These are phyloP conservation scores for Aeschynomene evenia DNA, from an alignment of 306 rosid genomes.

Conservation along the genomic window DNA sequence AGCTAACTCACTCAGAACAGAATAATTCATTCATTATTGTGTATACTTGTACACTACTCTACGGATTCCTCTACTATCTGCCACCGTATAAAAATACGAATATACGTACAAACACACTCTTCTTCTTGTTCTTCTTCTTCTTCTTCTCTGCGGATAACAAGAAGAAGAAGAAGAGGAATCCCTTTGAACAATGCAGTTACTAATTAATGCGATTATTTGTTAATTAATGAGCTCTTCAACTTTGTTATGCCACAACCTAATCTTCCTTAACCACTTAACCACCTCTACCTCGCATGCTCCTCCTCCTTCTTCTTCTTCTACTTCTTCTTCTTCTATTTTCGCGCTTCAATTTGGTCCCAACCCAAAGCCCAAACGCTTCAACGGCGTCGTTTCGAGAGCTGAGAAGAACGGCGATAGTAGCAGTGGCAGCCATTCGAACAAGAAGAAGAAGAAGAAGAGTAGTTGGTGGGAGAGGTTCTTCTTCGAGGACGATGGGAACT, in stretches of 20 bases:
- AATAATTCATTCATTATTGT: too few relatives aligned
- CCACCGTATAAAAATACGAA: neutral
- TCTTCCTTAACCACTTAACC: slow-evolving; percentile 41
- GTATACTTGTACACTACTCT: neutral
- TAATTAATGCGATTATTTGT: slow-evolving; percentile 28
- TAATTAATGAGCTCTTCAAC: slow-evolving; percentile 68
- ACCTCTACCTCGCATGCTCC: slow-evolving; percentile 35
- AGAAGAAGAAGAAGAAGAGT: slow-evolving; percentile 33
- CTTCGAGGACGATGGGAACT: slow-evolving; percentile 72
- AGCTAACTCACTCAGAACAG: too few relatives aligned
- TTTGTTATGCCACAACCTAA: slow-evolving; percentile 44
- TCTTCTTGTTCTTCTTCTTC: neutral
- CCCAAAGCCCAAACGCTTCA: slow-evolving; percentile 29
- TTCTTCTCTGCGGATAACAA: neutral
- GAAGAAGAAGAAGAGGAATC: neutral
- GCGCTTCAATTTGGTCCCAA: slow-evolving; percentile 31
- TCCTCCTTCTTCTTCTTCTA: slow-evolving; percentile 2
- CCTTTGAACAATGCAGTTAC: slow-evolving; percentile 52
- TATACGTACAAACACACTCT: neutral
- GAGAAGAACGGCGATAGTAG: slow-evolving; percentile 22
- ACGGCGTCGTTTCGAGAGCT: slow-evolving; percentile 51
- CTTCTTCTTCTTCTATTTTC: slow-evolving; percentile 21
- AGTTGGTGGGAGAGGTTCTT: slow-evolving; percentile 85
- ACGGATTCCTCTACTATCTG: neutral
- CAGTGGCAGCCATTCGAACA: slow-evolving; percentile 14